Evolutionary conservation across 2,329 filamentous ascomycete genomes (phyloP).

Genomic region (Colletotrichum cuscutae): DNA sequence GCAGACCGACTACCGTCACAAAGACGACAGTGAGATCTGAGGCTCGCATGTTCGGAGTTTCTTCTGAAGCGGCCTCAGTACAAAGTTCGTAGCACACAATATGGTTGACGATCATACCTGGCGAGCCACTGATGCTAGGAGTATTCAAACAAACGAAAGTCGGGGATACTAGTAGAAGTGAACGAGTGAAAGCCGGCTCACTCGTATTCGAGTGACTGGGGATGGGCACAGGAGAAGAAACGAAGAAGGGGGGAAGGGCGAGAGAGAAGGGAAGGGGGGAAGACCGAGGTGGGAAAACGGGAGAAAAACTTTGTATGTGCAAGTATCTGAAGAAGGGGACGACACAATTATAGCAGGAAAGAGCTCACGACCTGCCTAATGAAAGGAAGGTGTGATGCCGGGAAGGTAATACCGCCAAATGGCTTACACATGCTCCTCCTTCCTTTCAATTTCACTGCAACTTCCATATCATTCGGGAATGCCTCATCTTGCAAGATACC

Average conservation of each 20-base stretch:
- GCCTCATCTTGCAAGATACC: background rate
- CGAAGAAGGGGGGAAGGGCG: background rate
- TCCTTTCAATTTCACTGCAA: background rate
- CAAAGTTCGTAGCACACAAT: no score
- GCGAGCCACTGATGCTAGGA: background rate
- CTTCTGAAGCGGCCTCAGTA: background rate
- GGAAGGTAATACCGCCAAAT: background rate
- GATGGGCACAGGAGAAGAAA: background rate
- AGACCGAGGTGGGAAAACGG: background rate
- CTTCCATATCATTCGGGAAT: background rate
- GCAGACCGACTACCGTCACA: conserved; percentile 45
- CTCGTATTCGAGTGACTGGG: background rate
- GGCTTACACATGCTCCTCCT: background rate
- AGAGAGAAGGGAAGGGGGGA: no score
- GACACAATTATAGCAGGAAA: conserved; percentile 24
- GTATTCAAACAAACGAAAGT: conserved; percentile 3
- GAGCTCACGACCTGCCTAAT: background rate
- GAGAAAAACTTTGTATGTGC: background rate
- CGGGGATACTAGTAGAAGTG: background rate
- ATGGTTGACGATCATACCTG: background rate
- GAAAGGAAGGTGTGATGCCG: background rate
- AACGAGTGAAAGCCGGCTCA: conserved; percentile 5
- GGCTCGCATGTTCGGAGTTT: conserved; percentile 46
- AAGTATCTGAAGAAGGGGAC: background rate
- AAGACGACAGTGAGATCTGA: conserved; percentile 45